Conservation (phyloP, 495 filamentous ascomycete species). For the Thozetella sp. region DNA sequence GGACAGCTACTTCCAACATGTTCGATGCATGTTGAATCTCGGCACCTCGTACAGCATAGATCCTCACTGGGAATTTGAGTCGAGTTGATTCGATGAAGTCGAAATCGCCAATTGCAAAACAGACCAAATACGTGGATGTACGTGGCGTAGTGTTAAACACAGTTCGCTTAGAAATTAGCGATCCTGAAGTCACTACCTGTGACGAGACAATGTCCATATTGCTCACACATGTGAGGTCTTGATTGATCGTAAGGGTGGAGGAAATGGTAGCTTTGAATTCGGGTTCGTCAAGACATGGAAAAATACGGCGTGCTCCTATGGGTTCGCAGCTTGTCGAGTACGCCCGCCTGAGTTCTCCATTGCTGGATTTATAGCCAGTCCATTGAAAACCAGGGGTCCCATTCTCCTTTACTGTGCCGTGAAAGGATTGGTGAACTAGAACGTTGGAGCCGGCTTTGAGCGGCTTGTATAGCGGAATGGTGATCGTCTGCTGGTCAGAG, state of each 20-base stretch:
- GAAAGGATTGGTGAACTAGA: not conserved
- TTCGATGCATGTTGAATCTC: not conserved
- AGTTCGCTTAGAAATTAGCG: not conserved
- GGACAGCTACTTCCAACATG: not conserved
- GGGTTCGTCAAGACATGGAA: not conserved
- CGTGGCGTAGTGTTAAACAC: not conserved
- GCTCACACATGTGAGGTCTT: not conserved
- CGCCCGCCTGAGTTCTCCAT: not conserved
- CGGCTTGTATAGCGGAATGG: not conserved
- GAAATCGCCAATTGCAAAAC: not conserved
- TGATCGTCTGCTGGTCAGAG: not conserved
- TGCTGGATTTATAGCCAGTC: not conserved
- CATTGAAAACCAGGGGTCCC: not conserved
- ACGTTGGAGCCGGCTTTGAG: not conserved
- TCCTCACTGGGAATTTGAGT: not conserved
- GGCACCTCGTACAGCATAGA: not conserved
- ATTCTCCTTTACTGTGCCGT: not conserved
- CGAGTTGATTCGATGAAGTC: not conserved
- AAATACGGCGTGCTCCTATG: not conserved
- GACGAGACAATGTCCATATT: not conserved
- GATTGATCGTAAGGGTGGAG: not conserved
- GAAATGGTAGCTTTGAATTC: not conserved
- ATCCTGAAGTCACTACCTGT: not conserved
- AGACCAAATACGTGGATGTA: not conserved
- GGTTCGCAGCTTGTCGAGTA: not conserved